phyloP scores from a whole-genome alignment of 2,329 filamentous ascomycete species.

The Trichophyton equinum region DNA sequence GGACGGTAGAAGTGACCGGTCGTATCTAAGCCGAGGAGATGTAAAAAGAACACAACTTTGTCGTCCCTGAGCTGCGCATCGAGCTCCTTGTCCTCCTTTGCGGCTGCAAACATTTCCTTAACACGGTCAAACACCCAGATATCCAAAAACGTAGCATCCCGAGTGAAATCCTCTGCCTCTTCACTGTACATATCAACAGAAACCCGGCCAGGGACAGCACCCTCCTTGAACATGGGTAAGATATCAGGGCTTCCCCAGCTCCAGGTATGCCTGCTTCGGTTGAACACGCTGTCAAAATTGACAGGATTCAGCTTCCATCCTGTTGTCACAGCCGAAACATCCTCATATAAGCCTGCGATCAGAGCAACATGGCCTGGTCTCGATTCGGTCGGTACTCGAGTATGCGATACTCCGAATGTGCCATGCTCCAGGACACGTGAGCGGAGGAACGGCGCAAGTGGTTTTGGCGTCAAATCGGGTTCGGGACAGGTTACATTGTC shows the following conservation, averaged over 20 bases:
- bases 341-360: conserved; percentile 92
- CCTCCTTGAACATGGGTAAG: conserved; percentile 88
- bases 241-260: conserved; percentile 99
- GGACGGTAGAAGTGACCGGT: conserved; percentile 75
- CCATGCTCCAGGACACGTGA: conserved; percentile 78
- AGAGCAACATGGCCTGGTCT: conserved; percentile 91
- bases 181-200: conserved; percentile 74
- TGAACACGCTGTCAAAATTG: conserved; percentile 98
- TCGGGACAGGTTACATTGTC: conserved; percentile 42
- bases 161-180: conserved; percentile 82
- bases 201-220: conserved; percentile 75
- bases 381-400: conserved; percentile 90
- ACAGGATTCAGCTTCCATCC: conserved; percentile 98
- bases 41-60: conserved; percentile 87
- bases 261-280: conserved; percentile 92
- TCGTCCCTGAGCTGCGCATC: conserved; percentile 62
- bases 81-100: conserved; percentile 63
- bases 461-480: conserved; percentile 57
- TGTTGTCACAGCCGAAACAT: conserved; percentile 92
- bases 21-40: conserved; percentile 84
- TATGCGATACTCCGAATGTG: conserved; percentile 95
- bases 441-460: conserved; percentile 80
- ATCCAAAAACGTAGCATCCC: conserved; percentile 68
- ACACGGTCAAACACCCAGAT: conserved; percentile 94
- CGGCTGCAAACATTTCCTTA: conserved; percentile 70